These are phyloP conservation scores for Histomonas meleagridis DNA, from an alignment of 208 protist species.

Conservation along the genomic window DNA sequence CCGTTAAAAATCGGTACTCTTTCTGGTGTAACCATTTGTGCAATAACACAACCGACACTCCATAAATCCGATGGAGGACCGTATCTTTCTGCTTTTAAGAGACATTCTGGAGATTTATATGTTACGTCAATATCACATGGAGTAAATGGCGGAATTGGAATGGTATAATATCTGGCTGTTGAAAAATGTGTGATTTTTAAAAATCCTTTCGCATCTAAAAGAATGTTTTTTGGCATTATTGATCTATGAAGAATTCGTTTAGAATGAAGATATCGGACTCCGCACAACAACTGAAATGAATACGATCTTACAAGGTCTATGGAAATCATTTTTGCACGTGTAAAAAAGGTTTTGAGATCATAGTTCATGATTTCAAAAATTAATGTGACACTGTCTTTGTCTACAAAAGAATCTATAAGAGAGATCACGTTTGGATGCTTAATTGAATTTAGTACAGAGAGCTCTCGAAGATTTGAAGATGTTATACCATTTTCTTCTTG, in stretches of 20 bases:
- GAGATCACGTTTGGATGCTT: neutral
- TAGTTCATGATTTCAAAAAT: neutral
- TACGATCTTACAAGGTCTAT: neutral
- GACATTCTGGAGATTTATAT: constrained; percentile 70
- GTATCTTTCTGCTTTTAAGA: constrained; percentile 63
- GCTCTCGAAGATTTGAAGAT: neutral
- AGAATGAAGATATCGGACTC: constrained; percentile 43
- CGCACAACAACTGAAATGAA: constrained; percentile 39
- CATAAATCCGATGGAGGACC: constrained; percentile 68
- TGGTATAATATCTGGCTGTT: constrained; percentile 53
- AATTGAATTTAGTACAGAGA: neutral
- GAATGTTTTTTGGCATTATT: constrained; percentile 56
- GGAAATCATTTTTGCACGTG: neutral
- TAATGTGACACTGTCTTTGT: neutral
- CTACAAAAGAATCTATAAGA: neutral
- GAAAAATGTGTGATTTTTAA: constrained; percentile 62
- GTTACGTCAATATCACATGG: constrained; percentile 52
- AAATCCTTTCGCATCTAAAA: constrained; percentile 50
- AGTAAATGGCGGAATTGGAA: constrained; percentile 51
- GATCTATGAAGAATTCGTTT: constrained; percentile 53
- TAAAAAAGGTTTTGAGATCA: neutral
- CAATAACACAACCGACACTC: constrained; percentile 70
- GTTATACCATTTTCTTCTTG: constrained; percentile 6
- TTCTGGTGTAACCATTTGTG: constrained; percentile 59
- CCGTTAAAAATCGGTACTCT: constrained; percentile 44